Conservation (phyloP, 306 rosid genomes). For the Malus sylvestris region DNA sequence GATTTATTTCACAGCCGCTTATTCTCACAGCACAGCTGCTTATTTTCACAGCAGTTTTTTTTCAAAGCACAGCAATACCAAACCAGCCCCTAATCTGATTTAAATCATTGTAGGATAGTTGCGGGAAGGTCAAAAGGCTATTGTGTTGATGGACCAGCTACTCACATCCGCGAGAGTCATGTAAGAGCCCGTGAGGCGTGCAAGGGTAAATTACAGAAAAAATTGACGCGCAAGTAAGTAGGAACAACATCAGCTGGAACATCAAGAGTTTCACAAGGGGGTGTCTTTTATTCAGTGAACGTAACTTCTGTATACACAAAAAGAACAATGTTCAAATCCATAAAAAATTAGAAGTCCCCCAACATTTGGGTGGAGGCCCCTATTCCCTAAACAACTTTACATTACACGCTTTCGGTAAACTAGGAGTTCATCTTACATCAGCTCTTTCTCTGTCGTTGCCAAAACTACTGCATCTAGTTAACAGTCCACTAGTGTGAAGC, state of each 20-base stretch:
- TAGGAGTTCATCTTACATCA: slow-evolving; percentile 4
- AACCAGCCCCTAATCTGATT: neutral
- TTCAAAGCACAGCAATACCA: too few relatives aligned
- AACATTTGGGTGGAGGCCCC: neutral
- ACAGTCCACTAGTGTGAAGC: slow-evolving; percentile 1
- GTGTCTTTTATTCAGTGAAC: neutral
- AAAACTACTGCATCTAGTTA: neutral
- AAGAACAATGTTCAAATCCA: neutral
- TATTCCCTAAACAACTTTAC: slow-evolving; percentile 5
- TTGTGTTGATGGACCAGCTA: too few relatives aligned
- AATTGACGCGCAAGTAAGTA: neutral
- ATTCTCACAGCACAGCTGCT: too few relatives aligned
- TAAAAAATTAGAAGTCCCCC: neutral
- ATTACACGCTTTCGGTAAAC: slow-evolving; percentile 13
- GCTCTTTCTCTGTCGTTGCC: slow-evolving; percentile 3
- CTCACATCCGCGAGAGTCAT: too few relatives aligned
- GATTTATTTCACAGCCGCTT: too few relatives aligned
- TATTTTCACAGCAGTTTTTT: too few relatives aligned
- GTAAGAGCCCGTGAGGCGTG: neutral
- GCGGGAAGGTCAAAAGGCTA: too few relatives aligned
- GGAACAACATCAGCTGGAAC: neutral
- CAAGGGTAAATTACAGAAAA: neutral
- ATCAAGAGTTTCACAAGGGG: neutral
- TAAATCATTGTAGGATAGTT: neutral
- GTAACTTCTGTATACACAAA: neutral